Percentiles rank a stretch among this genome's conserved stretches.
These are phyloP conservation scores for Capsicum pubescens DNA, from an alignment of 257 asterid species.

Conservation along the genomic window DNA sequence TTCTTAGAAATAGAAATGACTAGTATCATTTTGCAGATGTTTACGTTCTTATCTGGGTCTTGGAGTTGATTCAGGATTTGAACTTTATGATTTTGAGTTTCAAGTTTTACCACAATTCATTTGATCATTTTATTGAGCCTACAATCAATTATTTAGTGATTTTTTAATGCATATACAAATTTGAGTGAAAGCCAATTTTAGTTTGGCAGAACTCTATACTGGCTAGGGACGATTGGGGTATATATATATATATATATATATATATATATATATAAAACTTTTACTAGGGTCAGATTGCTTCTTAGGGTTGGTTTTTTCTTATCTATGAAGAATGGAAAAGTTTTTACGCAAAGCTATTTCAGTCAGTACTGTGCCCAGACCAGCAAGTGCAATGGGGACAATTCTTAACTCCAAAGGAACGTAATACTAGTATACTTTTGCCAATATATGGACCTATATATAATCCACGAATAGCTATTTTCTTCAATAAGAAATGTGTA, in stretches of 20 bases:
- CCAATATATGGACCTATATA: conserved; percentile 9
- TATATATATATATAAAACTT: not conserved
- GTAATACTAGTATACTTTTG: conserved; percentile 19
- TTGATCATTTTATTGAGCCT: not conserved
- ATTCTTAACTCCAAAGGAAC: conserved; percentile 28
- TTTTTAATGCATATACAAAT: not conserved
- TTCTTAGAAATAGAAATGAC: not conserved
- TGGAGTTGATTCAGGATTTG: not conserved
- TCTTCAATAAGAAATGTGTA: not conserved
- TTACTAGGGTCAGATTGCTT: conserved; percentile 6
- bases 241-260: not conserved
- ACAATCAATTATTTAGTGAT: not conserved
- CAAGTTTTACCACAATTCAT: not conserved
- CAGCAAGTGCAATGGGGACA: not conserved
- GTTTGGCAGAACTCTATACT: too few species aligned
- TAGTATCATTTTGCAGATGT: not conserved
- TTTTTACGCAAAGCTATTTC: conserved; percentile 22
- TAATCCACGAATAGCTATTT: not conserved
- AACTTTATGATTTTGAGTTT: not conserved
- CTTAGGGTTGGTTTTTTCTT: not conserved
- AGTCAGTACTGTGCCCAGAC: not conserved
- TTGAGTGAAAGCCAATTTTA: too few species aligned
- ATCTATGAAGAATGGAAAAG: conserved; percentile 11
- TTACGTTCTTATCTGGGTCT: not conserved
- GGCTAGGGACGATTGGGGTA: too few species aligned